Base-by-base conservation (phyloP, 2,329 filamentous ascomycete species). In the Aureobasidium sp. region DNA sequence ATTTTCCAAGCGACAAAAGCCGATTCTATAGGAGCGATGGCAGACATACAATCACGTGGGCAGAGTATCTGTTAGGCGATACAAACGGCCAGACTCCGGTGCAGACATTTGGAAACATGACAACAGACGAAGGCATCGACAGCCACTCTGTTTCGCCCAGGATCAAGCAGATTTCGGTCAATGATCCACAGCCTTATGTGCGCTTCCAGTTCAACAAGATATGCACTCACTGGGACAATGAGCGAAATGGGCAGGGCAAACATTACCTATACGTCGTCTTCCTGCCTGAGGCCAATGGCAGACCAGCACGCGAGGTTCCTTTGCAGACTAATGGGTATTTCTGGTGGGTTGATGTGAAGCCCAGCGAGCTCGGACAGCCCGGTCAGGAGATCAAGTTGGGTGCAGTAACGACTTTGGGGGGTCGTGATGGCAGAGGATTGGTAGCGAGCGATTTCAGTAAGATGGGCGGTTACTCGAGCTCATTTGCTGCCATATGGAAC, bases 211-310 rank as follows among this genome's bases (percentile, higher is more conserved):
- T 96, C 71, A 84, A 83, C 59, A 88, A 89, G 63, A 70, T 87
- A 12, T 97, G 93, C 72, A 83, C 85, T 69, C 93, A 97, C 73
- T 96, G 90, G 90, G 85, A 86, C 47, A 79, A 87, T n/a, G 82
- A 87, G 66, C 82, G 81, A 64, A 81, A 89, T 65, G 89, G 88
- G 0, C 75, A 79, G 60, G 87, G 87, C 0, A 83, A 82, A 64
- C 81, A 85, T 48, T 89, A 86, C 63, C 77, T 92, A 48, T 85
- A 93, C 69, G 76, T 94, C 17, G 76, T 96, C 20, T 81, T 81
- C 61, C 81, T 90, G 32, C 79, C 86, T 29, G 88, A 86, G 0
- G 68, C 81, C 3, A 85, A 91, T 67, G 89, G 89, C 0, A 77
- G 82, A 8, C 84, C 87, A 56, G 82, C 87, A 10, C 85, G 92